Percentiles rank a stretch among this genome's conserved stretches.
These are phyloP conservation scores for Pseudogymnoascus sp. DNA, from an alignment of 2,329 filamentous ascomycete species.

Conservation along the genomic window DNA sequence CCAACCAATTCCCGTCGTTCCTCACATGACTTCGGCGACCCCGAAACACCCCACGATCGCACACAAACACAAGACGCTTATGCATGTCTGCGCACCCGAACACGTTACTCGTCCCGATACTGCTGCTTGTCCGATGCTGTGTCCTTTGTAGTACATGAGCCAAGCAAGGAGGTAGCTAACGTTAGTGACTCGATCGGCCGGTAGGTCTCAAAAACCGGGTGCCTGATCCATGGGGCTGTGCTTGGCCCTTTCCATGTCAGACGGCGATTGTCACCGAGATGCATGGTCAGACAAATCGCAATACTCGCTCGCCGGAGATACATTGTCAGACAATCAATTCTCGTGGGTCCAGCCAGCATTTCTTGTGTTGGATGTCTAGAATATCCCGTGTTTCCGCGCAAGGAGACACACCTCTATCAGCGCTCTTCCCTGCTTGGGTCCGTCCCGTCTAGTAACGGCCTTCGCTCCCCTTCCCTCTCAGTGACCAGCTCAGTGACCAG, in stretches of 20 bases:
- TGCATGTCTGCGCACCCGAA: not conserved
- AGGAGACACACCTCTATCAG: not conserved
- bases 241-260: not conserved
- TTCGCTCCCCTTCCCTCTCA: not conserved
- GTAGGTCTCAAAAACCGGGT: not conserved
- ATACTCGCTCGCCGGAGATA: not conserved
- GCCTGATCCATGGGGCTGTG: not conserved
- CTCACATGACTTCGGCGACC: not conserved
- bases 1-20: not conserved
- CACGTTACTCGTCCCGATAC: not conserved
- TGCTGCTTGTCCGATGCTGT: not conserved
- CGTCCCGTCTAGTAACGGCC: conserved; percentile 2
- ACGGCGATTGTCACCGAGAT: not conserved
- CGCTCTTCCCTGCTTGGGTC: not conserved
- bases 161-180: not conserved
- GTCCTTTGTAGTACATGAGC: not conserved
- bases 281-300: not conserved
- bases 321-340: not conserved
- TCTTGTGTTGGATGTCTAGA: not conserved
- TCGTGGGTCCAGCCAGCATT: not conserved
- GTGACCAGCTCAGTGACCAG: not conserved
- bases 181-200: not conserved
- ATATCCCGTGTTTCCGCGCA: not conserved
- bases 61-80: not conserved
- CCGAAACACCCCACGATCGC: not conserved